Base-by-base conservation (phyloP, 371 early-diverging fungal genomes). In the Mucor plumbeus region DNA sequence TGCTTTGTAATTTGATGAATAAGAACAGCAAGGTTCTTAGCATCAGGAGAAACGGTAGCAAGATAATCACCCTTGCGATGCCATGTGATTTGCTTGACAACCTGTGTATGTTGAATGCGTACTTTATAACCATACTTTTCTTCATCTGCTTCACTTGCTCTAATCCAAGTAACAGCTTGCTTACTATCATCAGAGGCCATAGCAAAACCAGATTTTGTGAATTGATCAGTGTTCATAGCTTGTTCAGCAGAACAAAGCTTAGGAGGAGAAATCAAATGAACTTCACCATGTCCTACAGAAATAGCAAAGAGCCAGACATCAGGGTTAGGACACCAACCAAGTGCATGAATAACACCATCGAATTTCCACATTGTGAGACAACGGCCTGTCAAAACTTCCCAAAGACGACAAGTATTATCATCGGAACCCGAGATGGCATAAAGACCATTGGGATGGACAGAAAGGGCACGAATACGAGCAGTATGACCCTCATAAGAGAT, bases 21-120 rank as follows among this genome's bases (percentile, higher is more conserved):
- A 41, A 92, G 76, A 7, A 99, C 92, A 5, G 95, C 85, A 17
- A 79, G 72, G 57, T 80, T 74, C 59, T 80, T 79, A 60, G 87
- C 85, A 40, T 87, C 92, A 5, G 96, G 90, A 1, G 91, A 84
- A 9, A 96, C 90, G 8, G 94, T 91, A 5, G 94, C 89, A 76
- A 98, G 88, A 77, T 99, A 98, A 77, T 99, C 97, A 67, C 99
- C 99, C 78, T 93, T 94, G 62, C 94, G 87, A 79, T 99, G 99
- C 99, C 99, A 99, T 35, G 88, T 85, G 34, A 98, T 79, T 59
- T 90, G 85, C 65, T 91, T 92, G 34, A 96, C 90, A n/a, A 77
- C 74, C 75, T 91, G 80, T 59, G 70, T 70, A 38, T 86, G 85
- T 53, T 77, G 79, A 38, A 87, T 72, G 58, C 77, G 77, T 15